Evolutionary conservation across 257 asterid species (phyloP), one percentile per base, ranked within the genome.

Genomic region (Perilla frutescens): DNA sequence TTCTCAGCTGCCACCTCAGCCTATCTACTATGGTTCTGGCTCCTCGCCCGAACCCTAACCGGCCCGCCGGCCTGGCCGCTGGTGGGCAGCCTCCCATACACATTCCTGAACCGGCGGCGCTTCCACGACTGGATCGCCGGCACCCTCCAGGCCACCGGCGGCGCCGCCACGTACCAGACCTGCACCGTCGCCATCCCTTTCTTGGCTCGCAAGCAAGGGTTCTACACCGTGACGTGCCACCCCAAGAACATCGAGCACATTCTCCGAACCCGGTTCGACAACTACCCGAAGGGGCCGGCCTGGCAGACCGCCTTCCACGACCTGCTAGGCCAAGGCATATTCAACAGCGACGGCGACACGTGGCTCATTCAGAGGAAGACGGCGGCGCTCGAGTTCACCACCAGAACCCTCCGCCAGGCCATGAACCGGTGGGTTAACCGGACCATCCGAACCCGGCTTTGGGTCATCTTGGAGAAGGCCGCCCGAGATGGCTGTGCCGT

Each of bases 381-480:
- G 0, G 96, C 97, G 0, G 97, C 97, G 1, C 89, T 91, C 0
- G 97, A 91, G 73, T 91, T 91, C 80, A 91, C 97, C 0, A 91
- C 97, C 1, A 63, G 97, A n/a, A 91, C 97, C 2, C 89, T 91
- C 14, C 93, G 97, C 4, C 97, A 89, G 64, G 97, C 97, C 48
- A 91, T 91, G 97, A 87, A 88, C 50, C 74, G 97, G 74, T 91
- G 97, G 97, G 97, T 91, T 66, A 91, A 78, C 91, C 85, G 96
- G 79, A 88, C 96, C 2, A 91, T 91, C 26, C 53, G 93, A 15
- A 88, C 93, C 65, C 87, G 97, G 31, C 73, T 91, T 0, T 91
- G 96, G 96, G 69, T 87, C 29, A 88, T 91, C 8, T 41, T 90
- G 14, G 89, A 90, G 15, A 90, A 88, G 75, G 91, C 97, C 3